A percentile compares a stretch with the other conserved stretches of the same genome.
phyloP scores from a whole-genome alignment of 139 green algal species.

The Chlorella vulgaris region DNA sequence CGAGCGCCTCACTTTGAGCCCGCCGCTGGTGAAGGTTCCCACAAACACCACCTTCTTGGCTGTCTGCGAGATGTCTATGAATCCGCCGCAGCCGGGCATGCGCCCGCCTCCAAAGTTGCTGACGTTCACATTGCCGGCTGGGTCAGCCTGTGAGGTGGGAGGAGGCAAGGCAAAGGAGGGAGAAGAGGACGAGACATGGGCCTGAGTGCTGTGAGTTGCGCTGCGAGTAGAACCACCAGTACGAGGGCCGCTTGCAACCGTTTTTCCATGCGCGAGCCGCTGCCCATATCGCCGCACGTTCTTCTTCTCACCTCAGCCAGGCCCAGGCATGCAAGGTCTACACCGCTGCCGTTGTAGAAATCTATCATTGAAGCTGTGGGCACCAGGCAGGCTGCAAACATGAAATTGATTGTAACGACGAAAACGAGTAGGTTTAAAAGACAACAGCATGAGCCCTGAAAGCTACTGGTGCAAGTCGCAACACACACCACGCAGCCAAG shows the following conservation, averaged over 20 bases:
- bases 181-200: too few relatives aligned
- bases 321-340: conserved; percentile 56
- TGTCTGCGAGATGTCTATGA: conserved; percentile 61
- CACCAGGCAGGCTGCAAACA: conserved; percentile 22
- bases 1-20: conserved; percentile 46
- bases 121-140: conserved; percentile 62
- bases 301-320: conserved; percentile 47
- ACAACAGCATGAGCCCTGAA: too few relatives aligned
- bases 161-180: neutral
- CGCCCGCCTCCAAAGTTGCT: conserved; percentile 43
- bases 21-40: conserved; percentile 55
- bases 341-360: conserved; percentile 60
- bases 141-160: conserved; percentile 37
- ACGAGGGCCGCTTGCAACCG: too few relatives aligned
- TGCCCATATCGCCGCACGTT: too few relatives aligned
- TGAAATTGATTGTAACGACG: too few relatives aligned
- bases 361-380: conserved; percentile 51
- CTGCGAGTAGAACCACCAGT: too few relatives aligned
- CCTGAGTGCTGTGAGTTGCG: too few relatives aligned
- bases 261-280: too few relatives aligned
- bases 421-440: too few relatives aligned
- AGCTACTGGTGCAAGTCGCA: too few relatives aligned
- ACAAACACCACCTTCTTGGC: conserved; percentile 53
- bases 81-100: conserved; percentile 55
- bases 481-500: too few relatives aligned